Percentiles rank a stretch among this genome's conserved stretches.
phyloP scores from a whole-genome alignment of 2,329 filamentous ascomycete genomes.

The Scopulariopsis brevicaulis region DNA sequence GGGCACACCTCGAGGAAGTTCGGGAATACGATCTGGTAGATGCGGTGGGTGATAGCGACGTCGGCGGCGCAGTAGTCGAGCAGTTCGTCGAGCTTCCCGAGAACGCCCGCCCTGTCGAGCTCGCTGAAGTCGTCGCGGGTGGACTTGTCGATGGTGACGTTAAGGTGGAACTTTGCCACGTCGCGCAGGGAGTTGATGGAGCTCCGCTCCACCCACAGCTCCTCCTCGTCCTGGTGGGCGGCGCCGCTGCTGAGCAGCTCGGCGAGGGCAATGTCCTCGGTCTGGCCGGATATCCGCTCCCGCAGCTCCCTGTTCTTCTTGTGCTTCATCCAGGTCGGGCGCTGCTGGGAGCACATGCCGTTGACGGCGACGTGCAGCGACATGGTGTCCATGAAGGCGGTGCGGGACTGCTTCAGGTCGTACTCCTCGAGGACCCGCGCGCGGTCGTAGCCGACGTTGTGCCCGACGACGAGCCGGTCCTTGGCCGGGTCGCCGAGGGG shows the following conservation, averaged over 20 bases:
- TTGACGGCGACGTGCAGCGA: conserved; percentile 95
- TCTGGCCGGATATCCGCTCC: conserved; percentile 65
- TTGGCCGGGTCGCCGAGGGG: conserved; percentile 69
- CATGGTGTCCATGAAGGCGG: conserved; percentile 93
- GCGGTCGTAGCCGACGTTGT: conserved; percentile 92
- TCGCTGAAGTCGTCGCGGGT: conserved; percentile 78
- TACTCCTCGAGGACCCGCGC: conserved; percentile 88
- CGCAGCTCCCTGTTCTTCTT: conserved; percentile 79
- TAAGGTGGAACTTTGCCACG: conserved; percentile 92
- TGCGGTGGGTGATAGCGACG: conserved; percentile 81
- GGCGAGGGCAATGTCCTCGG: conserved; percentile 59
- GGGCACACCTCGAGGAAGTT: conserved; percentile 84
- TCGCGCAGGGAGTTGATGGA: conserved; percentile 92
- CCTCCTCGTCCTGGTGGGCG: conserved; percentile 74
- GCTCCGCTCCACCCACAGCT: conserved; percentile 89
- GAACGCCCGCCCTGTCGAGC: conserved; percentile 59
- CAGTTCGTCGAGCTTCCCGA: conserved; percentile 65
- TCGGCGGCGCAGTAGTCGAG: conserved; percentile 93
- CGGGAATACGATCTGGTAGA: conserved; percentile 91
- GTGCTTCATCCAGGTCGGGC: conserved; percentile 95
- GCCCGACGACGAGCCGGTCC: conserved; percentile 74
- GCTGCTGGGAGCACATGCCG: conserved; percentile 94
- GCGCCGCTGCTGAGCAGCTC: conserved; percentile 57
- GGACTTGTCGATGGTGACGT: conserved; percentile 83
- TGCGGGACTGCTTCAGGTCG: conserved; percentile 67